Evolutionary conservation across 2,329 filamentous ascomycete genomes (phyloP).

Genomic region (Fusarium sp.): DNA sequence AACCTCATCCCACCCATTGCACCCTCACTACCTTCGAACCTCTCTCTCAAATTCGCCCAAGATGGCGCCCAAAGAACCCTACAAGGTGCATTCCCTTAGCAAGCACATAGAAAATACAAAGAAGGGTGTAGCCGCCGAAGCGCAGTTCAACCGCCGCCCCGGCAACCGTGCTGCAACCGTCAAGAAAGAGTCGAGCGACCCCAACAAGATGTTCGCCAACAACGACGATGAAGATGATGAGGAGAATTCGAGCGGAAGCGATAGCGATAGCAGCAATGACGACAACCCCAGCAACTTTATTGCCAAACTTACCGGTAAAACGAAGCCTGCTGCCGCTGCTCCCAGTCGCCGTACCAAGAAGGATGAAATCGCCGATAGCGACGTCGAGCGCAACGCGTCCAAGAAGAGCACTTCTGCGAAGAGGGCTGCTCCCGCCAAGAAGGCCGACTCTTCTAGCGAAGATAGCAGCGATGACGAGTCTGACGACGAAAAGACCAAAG

Average conservation of each 20-base stretch:
- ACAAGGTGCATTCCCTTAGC: conserved; percentile 55
- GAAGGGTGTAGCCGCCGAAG: conserved; percentile 52
- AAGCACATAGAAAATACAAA: conserved; percentile 57
- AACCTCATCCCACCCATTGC: conserved; percentile 43
- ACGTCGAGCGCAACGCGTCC: conserved; percentile 54
- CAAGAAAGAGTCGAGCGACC: conserved; percentile 51
- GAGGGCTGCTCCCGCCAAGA: conserved; percentile 34
- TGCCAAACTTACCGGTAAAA: conserved; percentile 49
- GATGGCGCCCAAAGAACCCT: conserved; percentile 56
- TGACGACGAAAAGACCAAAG: conserved; percentile 41
- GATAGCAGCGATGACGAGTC: conserved; percentile 51
- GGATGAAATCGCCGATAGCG: conserved; percentile 60
- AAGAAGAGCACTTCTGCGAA: conserved; percentile 41
- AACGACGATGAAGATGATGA: conserved; percentile 51
- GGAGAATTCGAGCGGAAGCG: conserved; percentile 51
- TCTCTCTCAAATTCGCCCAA: conserved; percentile 34
- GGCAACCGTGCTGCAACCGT: conserved; percentile 47
- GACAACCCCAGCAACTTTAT: conserved; percentile 49
- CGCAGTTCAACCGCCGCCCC: conserved; percentile 52
- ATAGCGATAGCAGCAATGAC: conserved; percentile 32
- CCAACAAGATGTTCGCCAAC: conserved; percentile 50
- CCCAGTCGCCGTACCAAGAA: conserved; percentile 50
- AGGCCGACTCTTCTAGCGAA: conserved; percentile 41
- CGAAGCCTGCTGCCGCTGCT: conserved; percentile 34
- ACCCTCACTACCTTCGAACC: conserved; percentile 33